Conservation (phyloP, 1,139 yeast species). For the Meyerozyma smithsonii region DNA sequence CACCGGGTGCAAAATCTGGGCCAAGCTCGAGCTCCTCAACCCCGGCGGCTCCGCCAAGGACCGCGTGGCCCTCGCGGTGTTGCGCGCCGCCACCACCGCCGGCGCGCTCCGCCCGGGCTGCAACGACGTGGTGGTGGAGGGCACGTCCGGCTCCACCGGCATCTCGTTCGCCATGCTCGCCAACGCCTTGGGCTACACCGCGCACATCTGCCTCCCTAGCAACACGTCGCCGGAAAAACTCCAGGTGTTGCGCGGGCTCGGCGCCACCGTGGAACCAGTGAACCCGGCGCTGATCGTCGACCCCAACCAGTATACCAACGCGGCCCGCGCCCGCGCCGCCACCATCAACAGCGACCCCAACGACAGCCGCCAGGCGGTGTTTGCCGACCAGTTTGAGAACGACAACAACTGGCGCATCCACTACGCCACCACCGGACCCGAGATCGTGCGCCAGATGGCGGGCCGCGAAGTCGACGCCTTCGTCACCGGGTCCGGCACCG, state of each 20-base stretch:
- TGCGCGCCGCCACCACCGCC: conserved; percentile 56
- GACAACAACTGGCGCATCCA: conserved; percentile 87
- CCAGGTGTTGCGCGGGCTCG: conserved; percentile 62
- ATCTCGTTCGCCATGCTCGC: conserved; percentile 87
- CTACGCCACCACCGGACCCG: conserved; percentile 85
- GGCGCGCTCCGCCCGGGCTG: conserved; percentile 56
- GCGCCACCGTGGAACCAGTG: conserved; percentile 84
- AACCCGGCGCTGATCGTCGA: conserved; percentile 95
- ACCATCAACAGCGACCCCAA: conserved; percentile 41
- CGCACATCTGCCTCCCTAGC: conserved; percentile 92
- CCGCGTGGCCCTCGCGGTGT: conserved; percentile 84
- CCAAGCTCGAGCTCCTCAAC: conserved; percentile 78
- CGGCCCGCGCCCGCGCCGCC: conserved; percentile 65
- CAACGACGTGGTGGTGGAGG: conserved; percentile 76
- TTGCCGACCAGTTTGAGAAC: conserved; percentile 95
- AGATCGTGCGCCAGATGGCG: conserved; percentile 66
- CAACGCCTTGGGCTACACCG: conserved; percentile 79
- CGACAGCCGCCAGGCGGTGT: conserved; percentile 53
- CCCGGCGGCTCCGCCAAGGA: conserved; percentile 98
- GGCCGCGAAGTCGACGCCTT: conserved; percentile 61
- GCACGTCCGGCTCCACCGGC: conserved; percentile 95
- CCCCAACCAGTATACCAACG: conserved; percentile 87
- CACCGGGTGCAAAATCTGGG: conserved; percentile 82
- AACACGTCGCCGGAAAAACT: conserved; percentile 87
- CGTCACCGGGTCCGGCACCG: conserved; percentile 70